Percentiles rank a stretch among this genome's conserved stretches.
phyloP scores from a whole-genome alignment of 108 stramenopile species.

The Fistulifera pelliculosa region DNA sequence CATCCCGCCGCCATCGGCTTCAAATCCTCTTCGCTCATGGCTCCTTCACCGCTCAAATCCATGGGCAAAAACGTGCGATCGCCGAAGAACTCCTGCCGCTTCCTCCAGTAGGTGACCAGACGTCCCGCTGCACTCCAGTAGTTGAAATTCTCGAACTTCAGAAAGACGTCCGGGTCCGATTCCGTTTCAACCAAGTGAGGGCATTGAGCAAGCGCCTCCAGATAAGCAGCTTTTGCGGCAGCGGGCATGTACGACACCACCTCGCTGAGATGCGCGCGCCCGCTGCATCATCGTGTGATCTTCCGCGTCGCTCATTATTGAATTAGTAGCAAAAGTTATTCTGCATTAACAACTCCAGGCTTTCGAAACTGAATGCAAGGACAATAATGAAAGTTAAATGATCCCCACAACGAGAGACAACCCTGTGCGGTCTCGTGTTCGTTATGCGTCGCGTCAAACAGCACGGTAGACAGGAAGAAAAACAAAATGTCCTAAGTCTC shows the following conservation, averaged over 20 bases:
- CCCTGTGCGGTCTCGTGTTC: no score
- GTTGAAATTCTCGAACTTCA: conserved; percentile 13
- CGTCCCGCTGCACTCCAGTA: conserved; percentile 10
- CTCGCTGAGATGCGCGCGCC: conserved; percentile 2
- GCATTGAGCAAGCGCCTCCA: conserved; percentile 9
- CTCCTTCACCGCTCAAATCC: conserved; percentile 2
- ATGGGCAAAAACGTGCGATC: conserved; percentile 11
- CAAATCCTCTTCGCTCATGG: conserved; percentile 2
- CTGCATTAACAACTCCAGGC: no score
- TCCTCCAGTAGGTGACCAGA: conserved; percentile 13
- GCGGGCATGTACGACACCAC: conserved; percentile 1
- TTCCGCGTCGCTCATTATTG: background rate
- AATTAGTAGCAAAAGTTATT: background rate
- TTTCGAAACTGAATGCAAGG: no score
- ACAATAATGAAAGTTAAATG: no score
- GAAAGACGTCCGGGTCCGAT: conserved; percentile 9
- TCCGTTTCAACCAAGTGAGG: conserved; percentile 16
- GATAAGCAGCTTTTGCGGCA: conserved; percentile 13
- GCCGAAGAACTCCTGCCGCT: conserved; percentile 7
- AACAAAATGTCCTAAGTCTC: no score
- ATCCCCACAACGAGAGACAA: no score
- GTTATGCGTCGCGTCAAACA: no score
- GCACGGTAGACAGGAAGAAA: no score
- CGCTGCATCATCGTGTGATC: background rate
- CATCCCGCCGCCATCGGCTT: background rate